Percentiles rank a stretch among this genome's conserved stretches.
Evolutionary conservation across 1,284 basidiomycete species (phyloP).

Genomic region (Cutaneotrichosporon spelunceum): DNA sequence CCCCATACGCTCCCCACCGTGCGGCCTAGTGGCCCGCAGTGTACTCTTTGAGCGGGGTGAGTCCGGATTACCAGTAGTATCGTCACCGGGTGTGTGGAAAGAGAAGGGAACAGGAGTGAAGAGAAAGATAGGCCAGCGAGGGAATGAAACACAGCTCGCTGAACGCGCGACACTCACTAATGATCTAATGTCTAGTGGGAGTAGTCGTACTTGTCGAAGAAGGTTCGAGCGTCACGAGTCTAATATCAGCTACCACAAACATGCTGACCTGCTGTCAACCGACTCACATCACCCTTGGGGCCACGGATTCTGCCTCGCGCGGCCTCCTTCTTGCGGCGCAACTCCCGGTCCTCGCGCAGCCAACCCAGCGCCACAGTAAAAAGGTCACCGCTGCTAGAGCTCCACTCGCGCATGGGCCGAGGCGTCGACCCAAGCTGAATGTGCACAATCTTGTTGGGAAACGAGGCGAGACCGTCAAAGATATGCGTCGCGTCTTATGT

Average conservation of each 20-base stretch:
- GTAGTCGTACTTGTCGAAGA: constrained; percentile 74
- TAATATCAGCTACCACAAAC: constrained; percentile 21
- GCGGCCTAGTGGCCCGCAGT: not conserved
- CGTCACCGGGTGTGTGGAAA: constrained; percentile 30
- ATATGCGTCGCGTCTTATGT: constrained; percentile 81
- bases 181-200: constrained; percentile 1
- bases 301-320: constrained; percentile 63
- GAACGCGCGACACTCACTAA: not conserved
- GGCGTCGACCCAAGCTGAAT: constrained; percentile 72
- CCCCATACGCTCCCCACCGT: constrained; percentile 31
- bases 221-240: constrained; percentile 75
- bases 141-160: not conserved
- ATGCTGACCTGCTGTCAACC: constrained; percentile 1
- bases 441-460: constrained; percentile 87
- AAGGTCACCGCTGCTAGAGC: constrained; percentile 56
- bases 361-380: constrained; percentile 75
- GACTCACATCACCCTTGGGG: constrained; percentile 61
- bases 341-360: constrained; percentile 75
- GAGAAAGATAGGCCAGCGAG: too few species aligned
- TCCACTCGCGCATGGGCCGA: constrained; percentile 67
- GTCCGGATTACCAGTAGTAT: constrained; percentile 40
- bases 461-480: constrained; percentile 79
- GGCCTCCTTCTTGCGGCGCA: constrained; percentile 61
- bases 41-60: constrained; percentile 25
- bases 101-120: not conserved